These are phyloP conservation scores for Petunia hybrid DNA, from an alignment of 305 asterid genomes.

Conservation along the genomic window DNA sequence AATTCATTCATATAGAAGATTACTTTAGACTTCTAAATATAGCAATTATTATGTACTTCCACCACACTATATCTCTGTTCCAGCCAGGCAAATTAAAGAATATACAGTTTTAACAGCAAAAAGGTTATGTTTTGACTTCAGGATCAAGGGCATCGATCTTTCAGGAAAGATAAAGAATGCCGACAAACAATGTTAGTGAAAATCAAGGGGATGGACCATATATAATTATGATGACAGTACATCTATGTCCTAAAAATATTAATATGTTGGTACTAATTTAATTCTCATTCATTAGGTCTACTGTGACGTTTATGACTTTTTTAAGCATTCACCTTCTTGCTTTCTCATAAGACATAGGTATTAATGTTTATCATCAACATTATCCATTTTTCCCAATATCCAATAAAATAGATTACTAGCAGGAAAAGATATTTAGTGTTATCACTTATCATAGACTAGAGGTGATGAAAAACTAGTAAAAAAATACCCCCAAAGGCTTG, in stretches of 20 bases:
- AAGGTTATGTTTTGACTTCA: background rate
- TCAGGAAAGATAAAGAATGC: background rate
- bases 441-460: background rate
- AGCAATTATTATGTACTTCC: slow-evolving; percentile 14
- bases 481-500: too few species aligned
- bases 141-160: background rate
- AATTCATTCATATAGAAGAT: too few species aligned
- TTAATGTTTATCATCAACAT: background rate
- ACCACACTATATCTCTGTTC: slow-evolving; percentile 16
- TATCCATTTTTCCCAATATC: background rate
- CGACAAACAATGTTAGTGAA: background rate
- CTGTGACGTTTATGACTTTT: background rate
- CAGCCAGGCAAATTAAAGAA: slow-evolving; percentile 5
- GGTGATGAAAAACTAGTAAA: background rate
- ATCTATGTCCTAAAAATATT: slow-evolving; percentile 10
- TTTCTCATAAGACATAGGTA: background rate
- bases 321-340: background rate
- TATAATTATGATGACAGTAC: slow-evolving; percentile 17
- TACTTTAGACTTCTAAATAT: background rate
- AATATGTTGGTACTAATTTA: slow-evolving; percentile 24
- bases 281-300: slow-evolving; percentile 18
- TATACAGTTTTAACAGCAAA: background rate
- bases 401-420: background rate
- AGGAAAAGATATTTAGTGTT: background rate
- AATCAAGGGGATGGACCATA: slow-evolving; percentile 16